Evolutionary conservation across 139 green algal genomes (phyloP).

Genomic region (Ostreobium quekettii): DNA sequence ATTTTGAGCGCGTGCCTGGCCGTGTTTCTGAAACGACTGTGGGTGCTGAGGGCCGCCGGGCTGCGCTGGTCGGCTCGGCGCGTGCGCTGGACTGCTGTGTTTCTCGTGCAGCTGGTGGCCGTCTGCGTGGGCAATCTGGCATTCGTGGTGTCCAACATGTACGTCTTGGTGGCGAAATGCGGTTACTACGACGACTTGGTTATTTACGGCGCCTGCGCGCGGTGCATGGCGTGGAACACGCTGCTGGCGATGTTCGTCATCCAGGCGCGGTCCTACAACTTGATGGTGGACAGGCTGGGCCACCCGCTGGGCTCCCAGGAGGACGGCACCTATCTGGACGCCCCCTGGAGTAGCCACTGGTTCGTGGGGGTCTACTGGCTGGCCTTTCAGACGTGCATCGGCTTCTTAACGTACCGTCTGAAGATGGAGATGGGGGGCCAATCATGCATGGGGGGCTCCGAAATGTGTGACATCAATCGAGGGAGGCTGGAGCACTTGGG

Average conservation of each 20-base stretch:
- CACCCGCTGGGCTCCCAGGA: neutral
- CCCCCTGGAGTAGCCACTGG: neutral
- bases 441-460: neutral
- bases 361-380: neutral
- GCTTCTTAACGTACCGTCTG: no score
- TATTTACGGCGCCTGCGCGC: slow-evolving; percentile 16
- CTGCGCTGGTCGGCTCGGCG: neutral
- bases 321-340: neutral
- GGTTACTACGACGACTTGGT: slow-evolving; percentile 23
- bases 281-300: neutral
- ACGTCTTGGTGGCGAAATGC: slow-evolving; percentile 22
- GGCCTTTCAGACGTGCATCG: no score
- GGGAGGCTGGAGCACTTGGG: neutral
- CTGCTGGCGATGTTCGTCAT: slow-evolving; percentile 26
- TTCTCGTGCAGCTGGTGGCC: neutral
- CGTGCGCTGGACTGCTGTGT: neutral
- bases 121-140: slow-evolving; percentile 18
- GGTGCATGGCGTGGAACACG: slow-evolving; percentile 29
- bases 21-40: neutral
- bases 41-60: neutral
- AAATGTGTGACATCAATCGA: neutral
- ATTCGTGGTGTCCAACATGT: slow-evolving; percentile 24
- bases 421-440: no score
- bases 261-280: slow-evolving; percentile 6
- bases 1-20: neutral